These are phyloP conservation scores for Scutellaria galericulata DNA, from an alignment of 257 asterid genomes.

Conservation along the genomic window DNA sequence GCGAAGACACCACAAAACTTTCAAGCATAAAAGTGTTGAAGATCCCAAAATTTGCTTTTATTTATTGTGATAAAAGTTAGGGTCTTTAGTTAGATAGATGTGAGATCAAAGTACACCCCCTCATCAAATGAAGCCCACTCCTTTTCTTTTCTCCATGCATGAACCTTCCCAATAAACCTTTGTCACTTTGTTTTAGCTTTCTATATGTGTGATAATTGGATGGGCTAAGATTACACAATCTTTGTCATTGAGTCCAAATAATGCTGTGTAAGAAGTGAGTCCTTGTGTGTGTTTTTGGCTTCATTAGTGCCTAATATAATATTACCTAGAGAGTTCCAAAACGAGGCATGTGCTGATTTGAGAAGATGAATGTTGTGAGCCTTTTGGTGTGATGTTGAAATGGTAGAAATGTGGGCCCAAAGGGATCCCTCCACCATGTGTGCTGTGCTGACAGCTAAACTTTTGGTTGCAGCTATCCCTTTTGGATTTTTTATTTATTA, in stretches of 20 bases:
- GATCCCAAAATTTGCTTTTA: slow-evolving; percentile 36
- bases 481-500: slow-evolving; percentile 17
- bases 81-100: slow-evolving; percentile 7
- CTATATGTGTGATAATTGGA: slow-evolving; percentile 30
- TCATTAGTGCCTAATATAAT: slow-evolving; percentile 3
- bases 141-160: slow-evolving; percentile 41
- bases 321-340: slow-evolving; percentile 26
- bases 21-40: slow-evolving; percentile 31
- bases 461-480: no score
- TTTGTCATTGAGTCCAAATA: slow-evolving; percentile 1
- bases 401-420: neutral
- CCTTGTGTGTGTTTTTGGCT: neutral
- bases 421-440: slow-evolving; percentile 31
- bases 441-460: neutral
- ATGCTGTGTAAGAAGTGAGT: slow-evolving; percentile 2
- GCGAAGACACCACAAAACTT: slow-evolving; percentile 40
- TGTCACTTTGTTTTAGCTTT: slow-evolving; percentile 31
- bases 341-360: slow-evolving; percentile 16
- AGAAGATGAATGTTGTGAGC: neutral
- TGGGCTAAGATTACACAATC: slow-evolving; percentile 15
- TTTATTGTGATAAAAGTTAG: slow-evolving; percentile 32
- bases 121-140: slow-evolving; percentile 45
- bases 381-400: slow-evolving; percentile 6
- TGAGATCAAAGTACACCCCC: slow-evolving; percentile 31
- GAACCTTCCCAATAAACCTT: slow-evolving; percentile 41